Evolutionary conservation across 2,329 filamentous ascomycete genomes (phyloP), one percentile per base, ranked within the genome.

Genomic region (Paecilomyces sp.): DNA sequence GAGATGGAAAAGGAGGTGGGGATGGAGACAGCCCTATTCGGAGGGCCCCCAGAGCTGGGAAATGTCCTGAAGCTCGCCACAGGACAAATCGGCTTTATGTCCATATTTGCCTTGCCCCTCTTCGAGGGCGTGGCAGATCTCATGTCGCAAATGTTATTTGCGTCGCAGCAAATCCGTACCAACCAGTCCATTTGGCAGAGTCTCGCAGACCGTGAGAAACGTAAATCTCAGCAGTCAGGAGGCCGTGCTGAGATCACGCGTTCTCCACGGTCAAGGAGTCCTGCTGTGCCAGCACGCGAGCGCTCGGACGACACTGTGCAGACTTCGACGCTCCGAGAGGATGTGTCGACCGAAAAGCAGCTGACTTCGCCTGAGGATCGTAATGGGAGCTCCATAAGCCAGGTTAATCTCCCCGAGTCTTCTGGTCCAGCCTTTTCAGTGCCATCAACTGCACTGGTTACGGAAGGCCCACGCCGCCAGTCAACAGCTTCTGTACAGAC

Each of bases 1-100:
- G 85, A 88, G 13, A 96, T 97, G 89, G 94, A 99, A 75, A 81
- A 82, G 60, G 91, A 96, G 69, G 83, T 97, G 24, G 86, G 90
- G 18, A 95, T 99, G 70, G 86, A 88, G 54, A 93, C 93, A 0
- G 92, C 92, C 31, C 82, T 99, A 2, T 91, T 96, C 68, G 87
- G 85, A 58, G 85, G 85, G 1, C 85, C 92, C 1, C 87, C 88
- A 3, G 91, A 94, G 50, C 87, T 91, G 60, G 90, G 92, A 67
- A 92, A 97, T 67, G 81, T 89, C 33, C 80, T 91, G 62, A 92
- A 93, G 58, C 82, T 97, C 57, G 90, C 87, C 63, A 91, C 90
- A 65, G 89, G 92, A 7, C 94, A 99, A 75, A 89, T 97, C 58
- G 89, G 91, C 25, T 99, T 99, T 76, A 97, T 97, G 90, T 94